These are phyloP conservation scores for Pseudofabraea citricarpa DNA, from an alignment of 2,329 filamentous ascomycete genomes.

Conservation along the genomic window DNA sequence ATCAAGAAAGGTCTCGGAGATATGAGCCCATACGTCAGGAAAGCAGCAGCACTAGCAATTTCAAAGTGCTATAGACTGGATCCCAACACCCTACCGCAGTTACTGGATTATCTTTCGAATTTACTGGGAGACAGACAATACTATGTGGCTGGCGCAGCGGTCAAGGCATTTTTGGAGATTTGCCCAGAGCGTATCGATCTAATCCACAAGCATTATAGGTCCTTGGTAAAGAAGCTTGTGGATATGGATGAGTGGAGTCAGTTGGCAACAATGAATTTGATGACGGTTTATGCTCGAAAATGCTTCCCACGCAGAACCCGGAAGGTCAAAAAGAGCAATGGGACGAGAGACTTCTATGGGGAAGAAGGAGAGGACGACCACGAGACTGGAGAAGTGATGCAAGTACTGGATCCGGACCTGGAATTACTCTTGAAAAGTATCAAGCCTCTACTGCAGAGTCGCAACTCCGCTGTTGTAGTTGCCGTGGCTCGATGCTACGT, in stretches of 20 bases:
- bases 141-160: slow-evolving; percentile 91
- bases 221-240: slow-evolving; percentile 81
- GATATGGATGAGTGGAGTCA: slow-evolving; percentile 99
- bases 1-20: slow-evolving; percentile 92
- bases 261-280: slow-evolving; percentile 72
- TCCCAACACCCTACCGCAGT: slow-evolving; percentile 75
- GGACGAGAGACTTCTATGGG: slow-evolving; percentile 76
- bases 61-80: slow-evolving; percentile 95
- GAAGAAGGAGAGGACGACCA: slow-evolving; percentile 49
- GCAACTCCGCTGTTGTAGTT: slow-evolving; percentile 88
- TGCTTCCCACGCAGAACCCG: slow-evolving; percentile 74
- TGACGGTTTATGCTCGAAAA: slow-evolving; percentile 78
- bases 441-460: slow-evolving; percentile 80
- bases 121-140: slow-evolving; percentile 90
- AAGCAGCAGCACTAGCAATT: slow-evolving; percentile 87
- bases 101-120: slow-evolving; percentile 74
- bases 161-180: slow-evolving; percentile 82
- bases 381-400: slow-evolving; percentile 43
- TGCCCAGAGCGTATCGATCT: slow-evolving; percentile 85
- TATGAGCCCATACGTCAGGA: slow-evolving; percentile 91
- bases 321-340: slow-evolving; percentile 45
- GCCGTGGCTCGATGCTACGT: slow-evolving; percentile 82
- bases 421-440: slow-evolving; percentile 75
- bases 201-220: slow-evolving; percentile 84
- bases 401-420: slow-evolving; percentile 73